A percentile compares a stretch with the other conserved stretches of the same genome.
These are phyloP conservation scores for Echinosophora koreensis DNA, from an alignment of 306 rosid genomes.

Conservation along the genomic window DNA sequence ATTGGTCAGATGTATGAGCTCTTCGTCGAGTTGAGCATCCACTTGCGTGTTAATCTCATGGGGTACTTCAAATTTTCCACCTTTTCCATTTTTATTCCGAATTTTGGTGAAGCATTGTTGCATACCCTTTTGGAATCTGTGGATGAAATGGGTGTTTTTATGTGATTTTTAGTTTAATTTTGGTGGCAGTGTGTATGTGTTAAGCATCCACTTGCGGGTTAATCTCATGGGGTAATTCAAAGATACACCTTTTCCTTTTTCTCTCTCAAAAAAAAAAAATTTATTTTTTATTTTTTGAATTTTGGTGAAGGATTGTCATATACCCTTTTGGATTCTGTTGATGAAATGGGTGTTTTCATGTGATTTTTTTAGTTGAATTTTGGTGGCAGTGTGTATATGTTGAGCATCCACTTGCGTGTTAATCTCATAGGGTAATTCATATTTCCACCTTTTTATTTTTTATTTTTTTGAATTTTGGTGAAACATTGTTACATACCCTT, in stretches of 20 bases:
- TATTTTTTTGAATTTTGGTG: too few species aligned
- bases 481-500: too few species aligned
- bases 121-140: slow-evolving; percentile 11
- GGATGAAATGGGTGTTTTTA: background rate
- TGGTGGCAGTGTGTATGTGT: background rate
- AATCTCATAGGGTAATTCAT: slow-evolving; percentile 76
- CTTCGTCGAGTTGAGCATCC: slow-evolving; percentile 78
- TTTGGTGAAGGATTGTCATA: too few species aligned
- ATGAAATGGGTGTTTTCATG: too few species aligned
- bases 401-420: slow-evolving; percentile 79
- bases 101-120: background rate
- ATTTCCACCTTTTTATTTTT: slow-evolving; percentile 11
- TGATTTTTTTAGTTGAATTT: background rate
- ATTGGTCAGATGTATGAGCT: slow-evolving; percentile 93
- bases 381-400: background rate
- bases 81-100: background rate
- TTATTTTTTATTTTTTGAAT: too few species aligned
- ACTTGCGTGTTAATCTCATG: slow-evolving; percentile 76
- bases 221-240: slow-evolving; percentile 76
- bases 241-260: background rate
- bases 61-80: slow-evolving; percentile 60
- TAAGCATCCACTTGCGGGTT: slow-evolving; percentile 78
- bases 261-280: too few species aligned
- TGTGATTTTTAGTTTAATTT: background rate
- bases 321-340: too few species aligned